A percentile compares a stretch with the other conserved stretches of the same genome.
Evolutionary conservation across 192 early-diverging fungal genomes (phyloP).

Genomic region (Backusella liffmaniae): DNA sequence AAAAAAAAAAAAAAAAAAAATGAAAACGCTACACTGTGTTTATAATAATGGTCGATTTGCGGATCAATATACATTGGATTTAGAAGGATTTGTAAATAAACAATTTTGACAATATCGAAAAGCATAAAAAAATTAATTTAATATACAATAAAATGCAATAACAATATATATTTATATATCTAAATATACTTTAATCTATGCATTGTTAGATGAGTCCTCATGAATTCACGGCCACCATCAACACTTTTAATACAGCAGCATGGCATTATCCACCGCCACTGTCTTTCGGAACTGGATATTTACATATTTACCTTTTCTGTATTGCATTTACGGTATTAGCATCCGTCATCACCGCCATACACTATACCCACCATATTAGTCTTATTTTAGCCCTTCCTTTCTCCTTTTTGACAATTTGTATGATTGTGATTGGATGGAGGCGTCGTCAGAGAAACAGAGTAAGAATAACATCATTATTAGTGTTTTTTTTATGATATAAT

Average conservation of each 20-base stretch:
- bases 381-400: slow-evolving; percentile 14
- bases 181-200: not conserved
- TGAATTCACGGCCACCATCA: slow-evolving; percentile 23
- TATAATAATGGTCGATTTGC: slow-evolving; percentile 18
- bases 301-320: slow-evolving; percentile 9
- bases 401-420: slow-evolving; percentile 7
- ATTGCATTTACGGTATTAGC: not conserved
- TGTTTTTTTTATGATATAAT: too few species aligned
- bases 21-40: slow-evolving; percentile 26
- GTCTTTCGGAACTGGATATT: not conserved
- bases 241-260: slow-evolving; percentile 23
- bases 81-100: slow-evolving; percentile 30
- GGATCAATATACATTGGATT: slow-evolving; percentile 32
- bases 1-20: not conserved
- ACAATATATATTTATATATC: not conserved
- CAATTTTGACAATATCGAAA: not conserved
- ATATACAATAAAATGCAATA: not conserved
- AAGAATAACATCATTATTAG: not conserved
- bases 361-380: slow-evolving; percentile 20
- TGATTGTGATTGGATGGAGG: slow-evolving; percentile 12
- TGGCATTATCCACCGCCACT: slow-evolving; percentile 21
- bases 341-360: slow-evolving; percentile 16
- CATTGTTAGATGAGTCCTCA: slow-evolving; percentile 19
- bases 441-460: slow-evolving; percentile 11
- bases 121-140: not conserved